Conservation (phyloP, 1,284 basidiomycete species). For the Melampsora abietis-canadensis region DNA sequence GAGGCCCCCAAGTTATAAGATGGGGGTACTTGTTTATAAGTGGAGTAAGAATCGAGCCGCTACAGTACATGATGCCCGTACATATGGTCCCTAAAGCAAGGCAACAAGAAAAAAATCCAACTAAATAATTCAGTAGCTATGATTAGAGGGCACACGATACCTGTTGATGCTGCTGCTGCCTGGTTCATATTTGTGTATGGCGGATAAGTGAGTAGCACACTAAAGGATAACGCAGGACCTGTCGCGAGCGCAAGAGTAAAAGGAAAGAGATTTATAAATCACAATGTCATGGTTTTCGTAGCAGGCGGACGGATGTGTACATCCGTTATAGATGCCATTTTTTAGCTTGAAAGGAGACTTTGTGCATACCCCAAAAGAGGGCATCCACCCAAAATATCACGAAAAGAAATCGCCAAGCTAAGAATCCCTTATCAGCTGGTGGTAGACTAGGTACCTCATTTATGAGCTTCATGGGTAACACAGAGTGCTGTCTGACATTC, state of each 20-base stretch:
- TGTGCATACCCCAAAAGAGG: conserved; percentile 25
- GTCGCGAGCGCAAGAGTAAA: not conserved
- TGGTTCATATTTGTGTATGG: conserved; percentile 23
- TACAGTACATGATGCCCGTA: conserved; percentile 24
- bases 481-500: too few species aligned
- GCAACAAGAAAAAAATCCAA: not conserved
- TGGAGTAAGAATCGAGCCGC: conserved; percentile 9
- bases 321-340: too few species aligned
- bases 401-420: conserved; percentile 30
- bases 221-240: conserved; percentile 23
- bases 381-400: conserved; percentile 27
- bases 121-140: too few species aligned
- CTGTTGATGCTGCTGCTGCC: conserved; percentile 18
- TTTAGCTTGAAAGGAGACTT: too few species aligned
- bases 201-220: conserved; percentile 24
- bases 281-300: too few species aligned
- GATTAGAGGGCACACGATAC: not conserved
- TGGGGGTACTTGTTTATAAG: conserved; percentile 2
- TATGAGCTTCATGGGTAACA: too few species aligned
- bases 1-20: not conserved
- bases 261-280: not conserved
- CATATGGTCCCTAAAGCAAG: conserved; percentile 13
- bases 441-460: not conserved
- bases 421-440: conserved; percentile 18
- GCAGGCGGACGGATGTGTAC: not conserved